Percentiles rank a stretch among this genome's conserved stretches.
Conservation (phyloP, 2,329 filamentous ascomycete genomes). For the Exophiala alcalophila region DNA sequence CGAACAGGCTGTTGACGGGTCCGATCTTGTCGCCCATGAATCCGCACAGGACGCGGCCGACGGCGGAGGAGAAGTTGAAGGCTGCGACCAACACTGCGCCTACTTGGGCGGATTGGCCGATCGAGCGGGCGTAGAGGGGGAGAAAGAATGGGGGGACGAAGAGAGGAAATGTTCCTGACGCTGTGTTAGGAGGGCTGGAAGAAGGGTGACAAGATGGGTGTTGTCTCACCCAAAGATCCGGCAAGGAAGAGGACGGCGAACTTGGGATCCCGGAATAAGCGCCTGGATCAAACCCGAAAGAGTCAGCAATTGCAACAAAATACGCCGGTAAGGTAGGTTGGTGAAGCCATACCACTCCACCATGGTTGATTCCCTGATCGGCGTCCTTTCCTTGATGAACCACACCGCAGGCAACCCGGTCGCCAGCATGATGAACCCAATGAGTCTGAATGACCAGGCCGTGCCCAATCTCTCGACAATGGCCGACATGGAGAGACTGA, state of each 20-base stretch:
- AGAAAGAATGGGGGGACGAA: slow-evolving; percentile 62
- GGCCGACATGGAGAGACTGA: slow-evolving; percentile 50
- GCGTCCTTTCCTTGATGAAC: slow-evolving; percentile 50
- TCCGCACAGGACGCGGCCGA: slow-evolving; percentile 57
- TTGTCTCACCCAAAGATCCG: slow-evolving; percentile 54
- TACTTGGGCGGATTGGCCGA: slow-evolving; percentile 53
- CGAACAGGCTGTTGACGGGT: slow-evolving; percentile 54
- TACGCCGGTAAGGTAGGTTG: too few species aligned
- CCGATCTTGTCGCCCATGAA: slow-evolving; percentile 55
- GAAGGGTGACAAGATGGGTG: too few species aligned
- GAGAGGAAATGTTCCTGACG: slow-evolving; percentile 59
- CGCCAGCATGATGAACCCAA: slow-evolving; percentile 52
- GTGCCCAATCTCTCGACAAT: slow-evolving; percentile 48
- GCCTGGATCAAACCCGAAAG: too few species aligned
- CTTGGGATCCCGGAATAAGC: too few species aligned
- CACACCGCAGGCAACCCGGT: slow-evolving; percentile 57
- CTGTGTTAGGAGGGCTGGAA: too few species aligned
- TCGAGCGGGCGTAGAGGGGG: slow-evolving; percentile 54
- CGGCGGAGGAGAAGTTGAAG: slow-evolving; percentile 60
- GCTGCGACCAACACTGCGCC: slow-evolving; percentile 59
- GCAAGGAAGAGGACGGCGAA: slow-evolving; percentile 55
- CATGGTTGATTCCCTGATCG: slow-evolving; percentile 40
- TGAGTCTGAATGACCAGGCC: slow-evolving; percentile 53
- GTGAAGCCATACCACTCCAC: slow-evolving; percentile 56
- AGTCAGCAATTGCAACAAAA: too few species aligned